These are phyloP conservation scores for Mycena olivaceomarginata DNA, from an alignment of 768 basidiomycete genomes.

Conservation along the genomic window DNA sequence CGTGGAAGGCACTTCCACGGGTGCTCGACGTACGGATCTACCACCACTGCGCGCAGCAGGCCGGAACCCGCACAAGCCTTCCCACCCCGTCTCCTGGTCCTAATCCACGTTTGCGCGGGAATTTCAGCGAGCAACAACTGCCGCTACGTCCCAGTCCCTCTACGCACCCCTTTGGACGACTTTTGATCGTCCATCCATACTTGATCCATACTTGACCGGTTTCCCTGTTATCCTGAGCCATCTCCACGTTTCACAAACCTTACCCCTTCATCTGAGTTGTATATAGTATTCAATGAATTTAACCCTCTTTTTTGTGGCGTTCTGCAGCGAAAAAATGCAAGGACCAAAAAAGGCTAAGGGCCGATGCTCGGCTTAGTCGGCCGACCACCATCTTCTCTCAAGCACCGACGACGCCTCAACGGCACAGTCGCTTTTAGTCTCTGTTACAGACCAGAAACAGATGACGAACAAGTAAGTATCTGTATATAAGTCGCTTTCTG, in stretches of 20 bases:
- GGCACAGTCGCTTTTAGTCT: too few species aligned
- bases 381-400: conserved; percentile 1
- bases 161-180: background rate
- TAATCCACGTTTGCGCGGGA: too few species aligned
- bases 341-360: conserved; percentile 14
- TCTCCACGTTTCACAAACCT: too few species aligned
- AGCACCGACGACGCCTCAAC: conserved; percentile 4
- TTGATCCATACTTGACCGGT: background rate
- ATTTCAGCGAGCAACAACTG: too few species aligned
- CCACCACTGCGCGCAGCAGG: too few species aligned
- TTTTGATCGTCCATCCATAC: background rate
- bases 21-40: too few species aligned
- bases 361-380: conserved; percentile 8
- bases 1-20: too few species aligned
- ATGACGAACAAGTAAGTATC: too few species aligned
- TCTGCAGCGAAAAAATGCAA: conserved; percentile 2
- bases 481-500: background rate
- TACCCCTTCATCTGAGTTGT: too few species aligned
- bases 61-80: too few species aligned
- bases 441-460: too few species aligned
- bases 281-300: background rate
- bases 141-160: background rate
- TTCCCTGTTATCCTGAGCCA: background rate
- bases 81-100: too few species aligned
- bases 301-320: background rate